These are phyloP conservation scores for Drechmeria coniospora DNA, from an alignment of 2,329 filamentous ascomycete genomes.

Conservation along the genomic window DNA sequence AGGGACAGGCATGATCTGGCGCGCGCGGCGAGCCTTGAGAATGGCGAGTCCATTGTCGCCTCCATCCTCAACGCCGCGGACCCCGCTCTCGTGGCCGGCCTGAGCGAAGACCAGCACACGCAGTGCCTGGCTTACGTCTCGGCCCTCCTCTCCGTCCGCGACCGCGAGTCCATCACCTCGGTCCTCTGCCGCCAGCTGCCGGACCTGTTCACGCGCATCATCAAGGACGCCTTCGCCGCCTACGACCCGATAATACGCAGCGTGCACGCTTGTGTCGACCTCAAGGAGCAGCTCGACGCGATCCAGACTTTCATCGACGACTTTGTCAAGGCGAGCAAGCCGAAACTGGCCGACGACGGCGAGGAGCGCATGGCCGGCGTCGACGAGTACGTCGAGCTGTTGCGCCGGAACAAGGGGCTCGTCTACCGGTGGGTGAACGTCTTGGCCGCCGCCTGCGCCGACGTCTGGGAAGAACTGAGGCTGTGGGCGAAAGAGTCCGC, in stretches of 20 bases:
- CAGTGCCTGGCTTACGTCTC: conserved; percentile 56
- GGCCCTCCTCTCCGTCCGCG: conserved; percentile 53
- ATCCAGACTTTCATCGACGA: conserved; percentile 55
- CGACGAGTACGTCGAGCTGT: conserved; percentile 54
- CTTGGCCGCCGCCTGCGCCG: conserved; percentile 50
- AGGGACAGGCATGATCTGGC: conserved; percentile 42
- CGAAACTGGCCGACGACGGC: conserved; percentile 19
- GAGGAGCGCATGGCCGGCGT: conserved; percentile 36
- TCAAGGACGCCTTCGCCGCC: conserved; percentile 48
- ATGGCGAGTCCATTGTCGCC: conserved; percentile 44
- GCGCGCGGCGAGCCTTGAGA: conserved; percentile 36
- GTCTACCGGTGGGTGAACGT: conserved; percentile 59
- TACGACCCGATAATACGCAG: conserved; percentile 62
- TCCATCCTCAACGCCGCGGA: conserved; percentile 45
- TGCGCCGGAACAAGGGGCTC: conserved; percentile 47
- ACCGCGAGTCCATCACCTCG: conserved; percentile 55
- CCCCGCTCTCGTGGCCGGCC: conserved; percentile 24
- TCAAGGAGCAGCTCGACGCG: conserved; percentile 52
- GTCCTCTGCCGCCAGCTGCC: conserved; percentile 53
- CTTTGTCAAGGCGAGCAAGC: conserved; percentile 44
- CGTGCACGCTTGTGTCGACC: conserved; percentile 56
- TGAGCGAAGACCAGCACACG: conserved; percentile 45
- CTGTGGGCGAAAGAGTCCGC: conserved; percentile 44
- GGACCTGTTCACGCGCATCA: conserved; percentile 54
- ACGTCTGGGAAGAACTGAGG: conserved; percentile 44